Base-by-base conservation (phyloP, 2,329 filamentous ascomycete species). In the Coleophoma crateriformis region DNA sequence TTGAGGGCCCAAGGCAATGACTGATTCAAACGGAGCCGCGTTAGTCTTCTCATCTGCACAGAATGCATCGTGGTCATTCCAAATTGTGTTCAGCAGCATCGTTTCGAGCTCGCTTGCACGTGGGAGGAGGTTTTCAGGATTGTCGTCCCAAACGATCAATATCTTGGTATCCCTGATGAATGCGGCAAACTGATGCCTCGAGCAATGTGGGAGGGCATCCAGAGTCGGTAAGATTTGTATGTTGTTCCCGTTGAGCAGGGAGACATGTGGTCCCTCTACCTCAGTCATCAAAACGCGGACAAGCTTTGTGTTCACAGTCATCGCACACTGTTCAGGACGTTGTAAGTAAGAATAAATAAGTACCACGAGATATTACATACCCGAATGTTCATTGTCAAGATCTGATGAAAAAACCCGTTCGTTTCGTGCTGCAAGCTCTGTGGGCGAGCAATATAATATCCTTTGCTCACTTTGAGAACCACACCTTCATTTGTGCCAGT, bases 161-260 rank as follows among this genome's bases (percentile, higher is more conserved):
- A 82, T 70, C 40, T 71, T 70, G n/a, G 72, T 68, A 54, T 82
- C 78, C 51, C 76, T 71, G 46, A 84, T 77, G 61, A 84, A 84
- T 8, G 81, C 81, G n/a, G 78, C 81, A 58, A 82, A 84, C 53
- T 84, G 81, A 64, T 84, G 79, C 61, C 83, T 82, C 60, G 83
- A 75, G 57, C 80, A 84, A 20, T 71, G 66, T 0, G 79, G 77
- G 4, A 87, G 68, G 45, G 78, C 73, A 2, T 70, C 68, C 50
- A 85, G 75, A 45, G 74, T 75, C 2, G 76, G 76, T 19, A 87
- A 68, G 4, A 87, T 77, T 59, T 87, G 84, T 7, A 87, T 66
- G 22, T 77, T 77, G 15, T 84, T 71, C 3, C 78, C 79, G 47
- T 76, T 71, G 14, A 73, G 65, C 14, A 87, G 68, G 10, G 83